Evolutionary conservation across 768 basidiomycete genomes (phyloP).

Genomic region (Tricholoma saponaceum): DNA sequence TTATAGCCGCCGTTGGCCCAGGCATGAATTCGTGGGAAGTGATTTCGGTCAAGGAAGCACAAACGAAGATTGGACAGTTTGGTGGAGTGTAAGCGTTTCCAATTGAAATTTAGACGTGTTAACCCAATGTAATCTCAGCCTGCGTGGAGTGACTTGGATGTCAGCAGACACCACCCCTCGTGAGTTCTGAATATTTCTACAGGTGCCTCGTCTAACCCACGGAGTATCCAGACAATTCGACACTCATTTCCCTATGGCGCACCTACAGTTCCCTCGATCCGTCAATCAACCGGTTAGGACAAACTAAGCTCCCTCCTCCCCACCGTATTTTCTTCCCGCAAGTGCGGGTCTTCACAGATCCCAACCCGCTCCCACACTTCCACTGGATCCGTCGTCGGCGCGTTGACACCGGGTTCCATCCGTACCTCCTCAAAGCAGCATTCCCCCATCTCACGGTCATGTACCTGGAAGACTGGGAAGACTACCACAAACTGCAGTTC

Average conservation of each 20-base stretch:
- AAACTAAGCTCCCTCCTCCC: conserved; percentile 57
- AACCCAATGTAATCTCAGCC: conserved; percentile 27
- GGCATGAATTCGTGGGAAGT: conserved; percentile 54
- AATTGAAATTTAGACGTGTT: background rate
- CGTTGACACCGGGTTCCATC: conserved; percentile 65
- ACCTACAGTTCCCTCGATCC: conserved; percentile 63
- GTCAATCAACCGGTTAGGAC: conserved; percentile 37
- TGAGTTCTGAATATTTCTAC: conserved; percentile 25
- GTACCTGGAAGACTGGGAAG: conserved; percentile 74
- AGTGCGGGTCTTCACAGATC: conserved; percentile 54
- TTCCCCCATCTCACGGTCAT: conserved; percentile 66
- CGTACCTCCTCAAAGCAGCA: conserved; percentile 65
- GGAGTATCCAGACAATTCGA: conserved; percentile 51
- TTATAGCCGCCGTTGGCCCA: conserved; percentile 39
- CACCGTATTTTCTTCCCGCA: conserved; percentile 74
- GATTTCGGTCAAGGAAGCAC: conserved; percentile 48
- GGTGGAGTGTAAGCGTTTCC: conserved; percentile 45
- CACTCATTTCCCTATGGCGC: conserved; percentile 75
- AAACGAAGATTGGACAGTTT: conserved; percentile 42
- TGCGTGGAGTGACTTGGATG: conserved; percentile 71
- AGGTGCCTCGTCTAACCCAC: conserved; percentile 4
- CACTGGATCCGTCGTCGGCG: conserved; percentile 39
- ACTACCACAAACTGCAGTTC: conserved; percentile 60
- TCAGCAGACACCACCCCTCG: conserved; percentile 48
- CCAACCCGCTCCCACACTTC: conserved; percentile 30